Evolutionary conservation across 2,329 filamentous ascomycete species (phyloP).

Genomic region (Tolypocladium ovalisporum): DNA sequence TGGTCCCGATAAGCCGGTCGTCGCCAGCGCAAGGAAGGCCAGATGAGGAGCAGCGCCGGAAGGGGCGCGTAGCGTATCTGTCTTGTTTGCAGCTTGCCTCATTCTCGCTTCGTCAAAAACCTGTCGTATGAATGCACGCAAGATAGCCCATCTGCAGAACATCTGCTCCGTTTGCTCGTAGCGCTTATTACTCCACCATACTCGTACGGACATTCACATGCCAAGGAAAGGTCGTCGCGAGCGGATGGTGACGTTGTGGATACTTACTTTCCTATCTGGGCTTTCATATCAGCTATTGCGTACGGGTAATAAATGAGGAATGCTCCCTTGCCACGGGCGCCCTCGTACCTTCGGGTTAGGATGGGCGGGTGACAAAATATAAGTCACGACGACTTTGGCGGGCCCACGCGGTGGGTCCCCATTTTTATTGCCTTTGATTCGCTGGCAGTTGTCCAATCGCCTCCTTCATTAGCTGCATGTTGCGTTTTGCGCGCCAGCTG

Average conservation of each 20-base stretch:
- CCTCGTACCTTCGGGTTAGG: neutral
- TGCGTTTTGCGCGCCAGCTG: neutral
- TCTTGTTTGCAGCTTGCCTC: no score
- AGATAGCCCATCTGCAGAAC: neutral
- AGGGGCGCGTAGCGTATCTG: no score
- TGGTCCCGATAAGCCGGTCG: slow-evolving; percentile 29
- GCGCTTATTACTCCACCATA: no score
- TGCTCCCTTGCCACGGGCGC: neutral
- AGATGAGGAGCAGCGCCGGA: slow-evolving; percentile 6
- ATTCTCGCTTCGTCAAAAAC: neutral
- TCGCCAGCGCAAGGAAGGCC: slow-evolving; percentile 14
- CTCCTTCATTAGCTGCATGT: neutral
- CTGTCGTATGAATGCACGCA: neutral
- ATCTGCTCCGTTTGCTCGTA: neutral
- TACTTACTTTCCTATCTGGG: neutral
- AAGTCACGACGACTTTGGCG: neutral
- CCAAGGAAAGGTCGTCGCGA: neutral
- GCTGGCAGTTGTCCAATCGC: neutral
- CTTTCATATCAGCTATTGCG: neutral
- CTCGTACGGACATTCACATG: neutral
- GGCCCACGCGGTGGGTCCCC: neutral
- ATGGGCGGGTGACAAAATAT: neutral
- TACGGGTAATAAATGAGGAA: neutral
- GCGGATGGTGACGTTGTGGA: neutral
- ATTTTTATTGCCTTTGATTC: neutral